phyloP scores from a whole-genome alignment of 192 early-diverging fungal genomes.

The Anaeromyces robustus region DNA sequence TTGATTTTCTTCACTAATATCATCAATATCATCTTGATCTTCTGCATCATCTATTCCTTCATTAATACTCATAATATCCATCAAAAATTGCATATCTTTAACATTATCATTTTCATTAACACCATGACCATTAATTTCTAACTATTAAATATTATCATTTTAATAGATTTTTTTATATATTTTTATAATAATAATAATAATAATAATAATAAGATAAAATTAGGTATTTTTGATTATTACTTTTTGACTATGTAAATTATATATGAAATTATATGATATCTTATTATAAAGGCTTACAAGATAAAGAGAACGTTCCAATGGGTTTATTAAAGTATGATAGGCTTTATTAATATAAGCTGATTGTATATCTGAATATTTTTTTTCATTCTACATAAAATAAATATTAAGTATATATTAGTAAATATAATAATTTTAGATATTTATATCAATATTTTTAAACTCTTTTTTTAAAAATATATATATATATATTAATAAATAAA shows the following conservation, averaged over 20 bases:
- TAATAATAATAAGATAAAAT: too few relatives aligned
- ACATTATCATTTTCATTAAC: conserved; percentile 48
- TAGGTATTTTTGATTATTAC: too few relatives aligned
- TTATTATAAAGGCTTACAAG: too few relatives aligned
- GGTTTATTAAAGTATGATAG: conserved; percentile 60
- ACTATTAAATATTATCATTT: too few relatives aligned
- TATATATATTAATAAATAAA: too few relatives aligned
- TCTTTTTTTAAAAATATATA: too few relatives aligned
- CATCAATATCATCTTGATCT: conserved; percentile 41
- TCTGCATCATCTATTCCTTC: conserved; percentile 57
- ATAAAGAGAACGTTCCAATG: conserved; percentile 66
- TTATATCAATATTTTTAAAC: too few relatives aligned
- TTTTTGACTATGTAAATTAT: too few relatives aligned
- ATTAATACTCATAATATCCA: conserved; percentile 65
- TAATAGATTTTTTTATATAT: too few relatives aligned
- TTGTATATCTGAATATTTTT: conserved; percentile 44
- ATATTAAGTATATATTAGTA: background rate
- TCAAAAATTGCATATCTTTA: conserved; percentile 52
- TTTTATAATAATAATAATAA: too few relatives aligned
- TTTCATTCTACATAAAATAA: conserved; percentile 31
- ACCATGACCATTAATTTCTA: conserved; percentile 33
- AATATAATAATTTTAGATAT: too few relatives aligned
- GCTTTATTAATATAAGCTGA: conserved; percentile 79
- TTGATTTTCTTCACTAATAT: conserved; percentile 42
- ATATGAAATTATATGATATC: too few relatives aligned